Conservation (phyloP, 257 asterid species). For the Solanum clarkiae region DNA sequence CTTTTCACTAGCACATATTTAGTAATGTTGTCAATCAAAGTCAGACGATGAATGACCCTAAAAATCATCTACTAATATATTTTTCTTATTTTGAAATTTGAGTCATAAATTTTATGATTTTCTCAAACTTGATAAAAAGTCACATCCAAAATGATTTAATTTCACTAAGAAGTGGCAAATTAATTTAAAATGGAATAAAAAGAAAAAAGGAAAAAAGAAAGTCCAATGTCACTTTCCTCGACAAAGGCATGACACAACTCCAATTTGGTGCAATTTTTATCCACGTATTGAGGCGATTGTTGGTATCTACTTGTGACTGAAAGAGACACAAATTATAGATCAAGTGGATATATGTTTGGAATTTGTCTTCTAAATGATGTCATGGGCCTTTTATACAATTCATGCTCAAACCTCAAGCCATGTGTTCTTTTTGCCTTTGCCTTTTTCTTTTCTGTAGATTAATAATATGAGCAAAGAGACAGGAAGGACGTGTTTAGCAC, state of each 20-base stretch:
- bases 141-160: not conserved
- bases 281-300: slow-evolving; percentile 3
- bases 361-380: not conserved
- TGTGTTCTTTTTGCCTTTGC: not conserved
- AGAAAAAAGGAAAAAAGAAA: not conserved
- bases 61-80: not conserved
- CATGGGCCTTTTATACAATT: not conserved
- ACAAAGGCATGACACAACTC: slow-evolving; percentile 8
- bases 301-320: not conserved
- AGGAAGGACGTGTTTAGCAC: not conserved
- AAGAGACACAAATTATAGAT: not conserved
- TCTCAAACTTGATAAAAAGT: not conserved
- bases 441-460: not conserved
- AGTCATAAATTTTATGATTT: not conserved
- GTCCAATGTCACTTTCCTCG: slow-evolving; percentile 14
- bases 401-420: not conserved
- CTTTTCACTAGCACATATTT: not conserved
- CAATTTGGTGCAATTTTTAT: not conserved
- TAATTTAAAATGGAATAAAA: not conserved
- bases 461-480: not conserved
- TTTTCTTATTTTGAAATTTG: not conserved
- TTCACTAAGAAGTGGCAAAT: not conserved
- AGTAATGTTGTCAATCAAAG: not conserved
- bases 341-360: not conserved
- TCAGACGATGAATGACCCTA: not conserved